Evolutionary conservation across 306 rosid genomes (phyloP), one percentile per base, ranked within the genome.

Genomic region (Ammopiptanthus mongolicus): DNA sequence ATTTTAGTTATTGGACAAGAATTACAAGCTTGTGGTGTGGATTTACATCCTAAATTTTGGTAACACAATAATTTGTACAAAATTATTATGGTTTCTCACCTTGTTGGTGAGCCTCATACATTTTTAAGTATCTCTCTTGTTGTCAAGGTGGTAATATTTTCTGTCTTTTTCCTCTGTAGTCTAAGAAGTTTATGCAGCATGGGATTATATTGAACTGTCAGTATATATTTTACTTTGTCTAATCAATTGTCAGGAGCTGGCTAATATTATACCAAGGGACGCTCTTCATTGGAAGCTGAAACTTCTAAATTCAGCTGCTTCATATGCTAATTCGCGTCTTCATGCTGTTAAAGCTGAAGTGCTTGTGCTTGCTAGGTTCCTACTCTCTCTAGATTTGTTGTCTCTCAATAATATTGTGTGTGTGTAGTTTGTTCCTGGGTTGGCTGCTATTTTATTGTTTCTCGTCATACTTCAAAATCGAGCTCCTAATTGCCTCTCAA

Each of bases 311-410:
- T 87, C 93, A 77, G 97, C 93, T 73, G 91, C 99, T 79, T 90
- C 96, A 19, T 92, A 92, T 80, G 84, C 97, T 52, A 95, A 90
- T 82, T 95, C 99, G 4, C 98, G 96, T 73, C 97, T 92, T 51
- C 97, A 92, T 86, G 97, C 99, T 62, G 91, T 95, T 65, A 87
- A 84, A 86, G 97, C 97, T 14, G 97, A 95, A 90, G 98, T 95
- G 4, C 97, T 95, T 44, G 90, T 95, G 76, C 87, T 95, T 65
- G 91, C 99, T 59, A 95, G 99, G 99, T 95, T 73, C 13, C 66
- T 61, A 71, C 64, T 75, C 73, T 74, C 68, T 58, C 83, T 69
- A 50, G 21, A 50, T 57, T 79, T 65, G 25, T n/a, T 22, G 17
- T 57, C 46, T 76, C 53, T 50, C 22, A 9, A 65, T 50, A 73